These are phyloP conservation scores for Colletotrichum viniferum DNA, from an alignment of 2,329 filamentous ascomycete genomes.

Conservation along the genomic window DNA sequence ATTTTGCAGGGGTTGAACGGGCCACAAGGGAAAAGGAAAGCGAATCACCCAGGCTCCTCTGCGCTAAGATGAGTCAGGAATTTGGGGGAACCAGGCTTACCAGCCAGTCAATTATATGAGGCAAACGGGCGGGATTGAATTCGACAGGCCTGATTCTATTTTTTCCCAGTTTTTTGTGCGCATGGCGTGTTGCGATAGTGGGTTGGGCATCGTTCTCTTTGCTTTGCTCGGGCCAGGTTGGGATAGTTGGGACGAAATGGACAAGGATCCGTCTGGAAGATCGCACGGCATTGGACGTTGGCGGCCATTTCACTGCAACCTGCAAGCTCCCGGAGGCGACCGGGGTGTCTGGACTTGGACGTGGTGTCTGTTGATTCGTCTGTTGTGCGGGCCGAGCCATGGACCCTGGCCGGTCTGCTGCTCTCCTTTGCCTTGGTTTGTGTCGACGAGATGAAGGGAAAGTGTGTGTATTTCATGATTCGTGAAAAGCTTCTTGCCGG, in stretches of 20 bases:
- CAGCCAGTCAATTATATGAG: neutral
- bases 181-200: conserved; percentile 2
- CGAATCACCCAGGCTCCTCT: neutral
- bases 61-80: conserved; percentile 15
- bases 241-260: conserved; percentile 15
- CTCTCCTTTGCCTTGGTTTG: neutral
- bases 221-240: conserved; percentile 10
- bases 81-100: neutral
- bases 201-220: conserved; percentile 14
- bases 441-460: neutral
- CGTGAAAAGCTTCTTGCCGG: neutral
- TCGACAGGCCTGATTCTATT: neutral
- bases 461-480: neutral
- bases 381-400: conserved; percentile 10
- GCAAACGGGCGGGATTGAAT: conserved; percentile 8
- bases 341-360: conserved; percentile 6
- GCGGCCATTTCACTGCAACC: neutral
- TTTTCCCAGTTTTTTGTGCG: conserved; percentile 9
- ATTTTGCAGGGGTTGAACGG: conserved; percentile 7
- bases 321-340: conserved; percentile 9
- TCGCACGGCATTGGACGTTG: neutral
- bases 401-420: neutral
- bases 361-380: conserved; percentile 15
- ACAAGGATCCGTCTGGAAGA: neutral
- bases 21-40: neutral